Evolutionary conservation across 345 rosid species (phyloP).

Genomic region (Populus nigra): DNA sequence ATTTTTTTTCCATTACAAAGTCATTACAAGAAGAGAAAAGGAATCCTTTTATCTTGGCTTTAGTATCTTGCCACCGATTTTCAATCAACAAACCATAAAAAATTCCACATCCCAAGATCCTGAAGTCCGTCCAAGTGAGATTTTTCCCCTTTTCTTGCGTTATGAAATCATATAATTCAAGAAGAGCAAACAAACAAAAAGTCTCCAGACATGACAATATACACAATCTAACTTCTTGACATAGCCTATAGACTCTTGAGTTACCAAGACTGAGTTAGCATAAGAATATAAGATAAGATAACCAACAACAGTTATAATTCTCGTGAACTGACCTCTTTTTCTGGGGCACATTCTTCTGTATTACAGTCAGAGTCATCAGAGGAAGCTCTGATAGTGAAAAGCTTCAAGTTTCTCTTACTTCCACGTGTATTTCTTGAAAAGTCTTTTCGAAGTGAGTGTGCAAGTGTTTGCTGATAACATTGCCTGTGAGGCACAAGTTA

Average conservation of each 20-base stretch:
- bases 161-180: background rate
- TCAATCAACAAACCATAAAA: no score
- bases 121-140: background rate
- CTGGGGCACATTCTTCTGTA: slow-evolving; percentile 91
- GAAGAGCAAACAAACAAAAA: background rate
- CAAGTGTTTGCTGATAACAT: slow-evolving; percentile 57
- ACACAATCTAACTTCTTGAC: background rate
- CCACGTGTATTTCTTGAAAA: slow-evolving; percentile 20
- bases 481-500: slow-evolving; percentile 67
- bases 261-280: background rate
- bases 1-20: no score
- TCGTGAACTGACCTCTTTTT: slow-evolving; percentile 61
- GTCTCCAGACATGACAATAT: no score
- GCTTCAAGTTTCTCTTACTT: slow-evolving; percentile 20
- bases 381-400: slow-evolving; percentile 53
- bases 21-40: no score
- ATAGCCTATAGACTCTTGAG: background rate
- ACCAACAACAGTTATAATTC: background rate
- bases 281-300: background rate
- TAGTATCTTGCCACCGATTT: no score
- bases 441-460: slow-evolving; percentile 49
- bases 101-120: no score
- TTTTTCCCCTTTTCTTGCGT: background rate
- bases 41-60: no score
- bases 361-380: slow-evolving; percentile 75